Base-by-base conservation (phyloP, 768 basidiomycete species). In the Podaxis rugospora region DNA sequence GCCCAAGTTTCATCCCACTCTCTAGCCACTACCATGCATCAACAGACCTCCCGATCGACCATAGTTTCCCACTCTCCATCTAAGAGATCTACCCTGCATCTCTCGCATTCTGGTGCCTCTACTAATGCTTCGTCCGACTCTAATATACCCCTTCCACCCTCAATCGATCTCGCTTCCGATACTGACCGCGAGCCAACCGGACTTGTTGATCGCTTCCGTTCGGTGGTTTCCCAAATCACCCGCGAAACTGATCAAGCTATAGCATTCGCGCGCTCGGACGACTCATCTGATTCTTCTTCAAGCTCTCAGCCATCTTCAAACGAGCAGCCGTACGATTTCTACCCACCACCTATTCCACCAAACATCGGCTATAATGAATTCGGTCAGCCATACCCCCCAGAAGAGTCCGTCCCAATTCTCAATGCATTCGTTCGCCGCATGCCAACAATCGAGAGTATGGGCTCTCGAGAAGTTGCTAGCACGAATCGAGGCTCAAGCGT, bases 371-470 rank as follows among this genome's bases (percentile, higher is more conserved):
- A 79, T 63, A 78, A 83, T 67, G 82, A 83, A 63, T 80, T 80
- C 51, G 80, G 78, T 1, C 69, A 73, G 25, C 78, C 78, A 2
- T 79, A 79, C 65, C 75, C 75, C 18, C 75, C 78, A 21, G 83
- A 83, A 40, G 78, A 81, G 59, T 78, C 81, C 56, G 75, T 90
- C 32, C 79, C 79, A 5, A 78, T 92, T 52, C 74, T 92, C 58
- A 87, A 89, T 56, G 77, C 81, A 23, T 82, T 78, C 66, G 79
- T 92, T 47, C 78, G 81, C 55, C 87, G 90, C 40, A 90, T 92
- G 90, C 86, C 89, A 18, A 92, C 90, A 28, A 92, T 92, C 63
- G 89, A 91, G 69, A 86, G 84, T 46, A 78, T 91, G 70, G 89
- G 88, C 42, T 88, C 86, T 16, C 79, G 82, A 54, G 90, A 92